A percentile compares a stretch with the other conserved stretches of the same genome.
Evolutionary conservation across 2,329 filamentous ascomycete species (phyloP).

Genomic region (Fusarium sp.): DNA sequence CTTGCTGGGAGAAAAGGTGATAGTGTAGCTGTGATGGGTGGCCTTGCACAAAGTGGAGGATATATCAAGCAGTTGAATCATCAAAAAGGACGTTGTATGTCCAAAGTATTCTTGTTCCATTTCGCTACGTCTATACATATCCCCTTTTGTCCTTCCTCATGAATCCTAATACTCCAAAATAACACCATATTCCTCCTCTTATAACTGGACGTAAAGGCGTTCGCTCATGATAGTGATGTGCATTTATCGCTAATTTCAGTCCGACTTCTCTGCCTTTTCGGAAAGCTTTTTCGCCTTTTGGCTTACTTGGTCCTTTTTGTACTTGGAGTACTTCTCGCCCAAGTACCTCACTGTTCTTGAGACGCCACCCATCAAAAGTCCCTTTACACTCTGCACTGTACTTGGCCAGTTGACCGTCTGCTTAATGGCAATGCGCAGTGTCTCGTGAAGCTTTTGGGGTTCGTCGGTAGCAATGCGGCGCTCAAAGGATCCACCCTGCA

Average conservation of each 20-base stretch:
- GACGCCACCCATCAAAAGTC: constrained; percentile 81
- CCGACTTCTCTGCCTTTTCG: constrained; percentile 39
- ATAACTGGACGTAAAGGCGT: neutral
- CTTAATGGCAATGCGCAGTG: constrained; percentile 81
- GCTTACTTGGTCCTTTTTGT: constrained; percentile 57
- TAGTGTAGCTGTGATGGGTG: constrained; percentile 5
- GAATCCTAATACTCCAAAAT: constrained; percentile 28
- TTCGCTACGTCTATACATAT: constrained; percentile 31
- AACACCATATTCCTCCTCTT: constrained; percentile 12
- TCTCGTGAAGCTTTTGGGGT: constrained; percentile 72
- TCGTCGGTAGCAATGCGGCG: constrained; percentile 81
- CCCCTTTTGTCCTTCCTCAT: constrained; percentile 2
- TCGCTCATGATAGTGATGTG: neutral
- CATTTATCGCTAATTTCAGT: constrained; percentile 14
- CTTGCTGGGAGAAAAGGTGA: constrained; percentile 1
- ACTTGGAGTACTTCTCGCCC: constrained; percentile 82
- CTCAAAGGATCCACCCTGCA: constrained; percentile 87
- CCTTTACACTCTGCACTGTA: constrained; percentile 87
- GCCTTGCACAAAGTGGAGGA: constrained; percentile 28
- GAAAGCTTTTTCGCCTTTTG: constrained; percentile 40
- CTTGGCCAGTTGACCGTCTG: constrained; percentile 94
- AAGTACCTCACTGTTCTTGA: constrained; percentile 79
- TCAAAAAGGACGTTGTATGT: constrained; percentile 20
- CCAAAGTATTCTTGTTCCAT: constrained; percentile 7
- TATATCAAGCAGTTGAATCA: constrained; percentile 19